Percentiles rank a stretch among this genome's conserved stretches.
Evolutionary conservation across 768 basidiomycete genomes (phyloP).

Genomic region (Gautieria morchelliformis): DNA sequence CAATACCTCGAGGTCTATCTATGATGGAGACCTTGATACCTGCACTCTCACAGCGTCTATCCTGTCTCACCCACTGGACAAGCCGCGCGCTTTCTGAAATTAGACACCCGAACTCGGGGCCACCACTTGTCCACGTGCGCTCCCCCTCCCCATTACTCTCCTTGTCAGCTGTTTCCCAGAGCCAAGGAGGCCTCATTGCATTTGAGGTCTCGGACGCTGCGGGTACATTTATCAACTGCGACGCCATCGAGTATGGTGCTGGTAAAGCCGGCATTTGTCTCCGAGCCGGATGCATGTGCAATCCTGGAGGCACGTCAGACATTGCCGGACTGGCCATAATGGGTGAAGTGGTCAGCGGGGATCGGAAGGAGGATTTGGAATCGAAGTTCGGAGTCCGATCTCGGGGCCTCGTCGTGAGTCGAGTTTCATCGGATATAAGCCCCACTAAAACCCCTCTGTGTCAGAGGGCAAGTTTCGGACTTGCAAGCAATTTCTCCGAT

Average conservation of each 20-base stretch:
- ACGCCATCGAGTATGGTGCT: slow-evolving; percentile 57
- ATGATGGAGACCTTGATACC: slow-evolving; percentile 73
- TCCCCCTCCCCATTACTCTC: slow-evolving; percentile 49
- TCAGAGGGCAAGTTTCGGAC: slow-evolving; percentile 47
- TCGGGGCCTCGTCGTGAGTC: slow-evolving; percentile 38
- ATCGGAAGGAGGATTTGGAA: slow-evolving; percentile 55
- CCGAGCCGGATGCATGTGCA: slow-evolving; percentile 83
- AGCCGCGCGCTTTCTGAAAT: slow-evolving; percentile 43
- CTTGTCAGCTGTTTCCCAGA: slow-evolving; percentile 60
- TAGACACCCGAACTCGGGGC: slow-evolving; percentile 50
- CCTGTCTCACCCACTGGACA: slow-evolving; percentile 56
- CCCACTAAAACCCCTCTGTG: background rate
- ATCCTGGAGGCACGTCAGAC: slow-evolving; percentile 72
- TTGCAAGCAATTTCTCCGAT: slow-evolving; percentile 72
- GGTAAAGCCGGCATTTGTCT: slow-evolving; percentile 57
- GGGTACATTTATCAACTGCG: slow-evolving; percentile 55
- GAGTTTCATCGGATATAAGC: background rate
- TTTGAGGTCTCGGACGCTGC: slow-evolving; percentile 31
- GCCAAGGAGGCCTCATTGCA: slow-evolving; percentile 31
- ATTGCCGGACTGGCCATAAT: slow-evolving; percentile 62
- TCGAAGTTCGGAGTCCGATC: slow-evolving; percentile 47
- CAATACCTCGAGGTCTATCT: slow-evolving; percentile 69
- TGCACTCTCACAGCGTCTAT: slow-evolving; percentile 67
- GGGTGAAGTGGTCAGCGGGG: slow-evolving; percentile 47
- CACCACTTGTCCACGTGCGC: slow-evolving; percentile 58